These are phyloP conservation scores for Irpex rosettiformis DNA, from an alignment of 1,284 basidiomycete species.

Conservation along the genomic window DNA sequence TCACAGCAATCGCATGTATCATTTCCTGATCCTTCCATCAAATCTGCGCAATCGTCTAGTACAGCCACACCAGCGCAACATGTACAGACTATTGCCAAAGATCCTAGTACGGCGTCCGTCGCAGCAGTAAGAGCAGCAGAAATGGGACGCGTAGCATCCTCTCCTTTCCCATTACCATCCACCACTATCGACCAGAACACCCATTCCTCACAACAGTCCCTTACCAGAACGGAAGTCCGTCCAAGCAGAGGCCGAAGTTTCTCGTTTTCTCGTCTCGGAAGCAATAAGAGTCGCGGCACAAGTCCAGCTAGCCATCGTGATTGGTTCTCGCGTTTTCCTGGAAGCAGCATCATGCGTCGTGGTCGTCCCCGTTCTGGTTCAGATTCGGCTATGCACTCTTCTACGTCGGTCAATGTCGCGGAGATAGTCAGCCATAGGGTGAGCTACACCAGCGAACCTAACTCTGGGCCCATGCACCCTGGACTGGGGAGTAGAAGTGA, in stretches of 20 bases:
- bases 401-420: not conserved
- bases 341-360: not conserved
- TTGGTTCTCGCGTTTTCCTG: not conserved
- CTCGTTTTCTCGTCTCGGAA: not conserved
- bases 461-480: not conserved
- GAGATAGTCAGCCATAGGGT: not conserved
- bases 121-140: not conserved
- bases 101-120: not conserved
- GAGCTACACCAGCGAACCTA: not conserved
- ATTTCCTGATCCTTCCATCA: not conserved
- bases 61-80: not conserved
- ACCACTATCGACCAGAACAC: not conserved
- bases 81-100: not conserved
- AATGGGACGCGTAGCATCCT: not conserved
- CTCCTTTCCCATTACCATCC: not conserved
- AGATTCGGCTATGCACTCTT: not conserved
- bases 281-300: not conserved
- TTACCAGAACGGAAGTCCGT: not conserved
- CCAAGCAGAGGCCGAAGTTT: constrained; percentile 2
- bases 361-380: not conserved
- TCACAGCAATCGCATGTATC: not conserved
- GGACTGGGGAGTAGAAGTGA: not conserved
- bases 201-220: not conserved
- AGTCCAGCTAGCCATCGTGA: not conserved
- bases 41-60: not conserved